These are phyloP conservation scores for Moringa oleifera DNA, from an alignment of 345 rosid species.

Conservation along the genomic window DNA sequence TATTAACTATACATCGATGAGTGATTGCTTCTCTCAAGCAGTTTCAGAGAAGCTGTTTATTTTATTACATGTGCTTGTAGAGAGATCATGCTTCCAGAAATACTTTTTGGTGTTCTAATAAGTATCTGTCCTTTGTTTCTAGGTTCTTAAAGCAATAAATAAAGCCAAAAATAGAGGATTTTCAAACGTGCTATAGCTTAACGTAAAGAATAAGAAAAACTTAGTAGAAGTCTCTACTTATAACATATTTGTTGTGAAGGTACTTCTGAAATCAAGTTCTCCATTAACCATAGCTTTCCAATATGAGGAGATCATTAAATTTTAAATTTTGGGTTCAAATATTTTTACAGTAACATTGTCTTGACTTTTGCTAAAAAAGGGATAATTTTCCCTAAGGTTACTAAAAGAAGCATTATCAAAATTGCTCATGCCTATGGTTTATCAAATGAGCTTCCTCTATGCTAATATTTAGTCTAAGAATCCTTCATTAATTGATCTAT, in stretches of 20 bases:
- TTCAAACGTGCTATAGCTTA: conserved; percentile 79
- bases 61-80: no score
- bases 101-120: no score
- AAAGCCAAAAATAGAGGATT: conserved; percentile 75
- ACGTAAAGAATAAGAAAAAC: conserved; percentile 49
- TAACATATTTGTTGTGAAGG: conserved; percentile 81
- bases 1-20: conserved; percentile 69
- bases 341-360: conserved; percentile 23
- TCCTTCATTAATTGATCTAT: neutral
- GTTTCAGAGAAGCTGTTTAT: no score
- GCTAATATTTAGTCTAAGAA: neutral
- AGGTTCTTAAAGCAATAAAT: conserved; percentile 61
- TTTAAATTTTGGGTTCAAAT: conserved; percentile 1
- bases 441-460: conserved; percentile 16
- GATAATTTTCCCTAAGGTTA: conserved; percentile 36
- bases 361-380: conserved; percentile 35
- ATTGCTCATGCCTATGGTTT: conserved; percentile 38
- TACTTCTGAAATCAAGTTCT: no score
- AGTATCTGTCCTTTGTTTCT: neutral
- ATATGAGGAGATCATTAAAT: no score
- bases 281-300: no score
- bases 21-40: conserved; percentile 10
- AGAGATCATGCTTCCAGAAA: no score
- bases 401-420: conserved; percentile 35
- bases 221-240: conserved; percentile 85